These are phyloP conservation scores for Cladosporium austrohemisphaericum DNA, from an alignment of 2,329 filamentous ascomycete species.

Conservation along the genomic window DNA sequence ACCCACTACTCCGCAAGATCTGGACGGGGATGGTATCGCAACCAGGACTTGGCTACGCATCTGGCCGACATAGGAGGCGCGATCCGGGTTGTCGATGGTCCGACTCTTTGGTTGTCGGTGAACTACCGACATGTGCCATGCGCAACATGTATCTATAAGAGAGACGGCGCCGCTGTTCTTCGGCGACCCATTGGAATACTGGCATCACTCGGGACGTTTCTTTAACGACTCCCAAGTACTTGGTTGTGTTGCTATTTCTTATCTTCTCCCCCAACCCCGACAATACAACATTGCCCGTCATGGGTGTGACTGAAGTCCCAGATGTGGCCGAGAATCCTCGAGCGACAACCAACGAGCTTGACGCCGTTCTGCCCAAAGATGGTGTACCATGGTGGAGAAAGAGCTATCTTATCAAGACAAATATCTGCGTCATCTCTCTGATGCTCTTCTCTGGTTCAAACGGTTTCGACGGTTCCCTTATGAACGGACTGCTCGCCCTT, in stretches of 20 bases:
- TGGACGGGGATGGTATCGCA: not conserved
- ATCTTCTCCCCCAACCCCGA: no score
- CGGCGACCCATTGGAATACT: not conserved
- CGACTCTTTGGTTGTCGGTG: not conserved
- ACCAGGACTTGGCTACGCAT: not conserved
- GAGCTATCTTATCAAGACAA: slow-evolving; percentile 5
- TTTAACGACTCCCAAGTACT: no score
- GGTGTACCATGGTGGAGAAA: slow-evolving; percentile 19
- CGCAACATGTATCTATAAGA: not conserved
- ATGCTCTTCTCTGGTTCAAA: slow-evolving; percentile 17
- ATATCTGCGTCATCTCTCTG: slow-evolving; percentile 1
- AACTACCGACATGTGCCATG: not conserved
- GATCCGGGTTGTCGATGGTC: not conserved
- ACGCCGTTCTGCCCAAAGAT: slow-evolving; percentile 1
- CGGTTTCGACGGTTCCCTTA: slow-evolving; percentile 21
- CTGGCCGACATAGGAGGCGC: not conserved
- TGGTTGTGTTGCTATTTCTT: no score
- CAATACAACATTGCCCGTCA: not conserved
- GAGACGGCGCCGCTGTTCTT: not conserved
- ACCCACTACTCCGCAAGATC: not conserved
- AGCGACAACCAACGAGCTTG: not conserved
- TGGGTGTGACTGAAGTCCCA: not conserved
- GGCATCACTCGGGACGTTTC: not conserved
- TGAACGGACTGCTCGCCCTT: slow-evolving; percentile 17
- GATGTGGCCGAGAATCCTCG: slow-evolving; percentile 2